phyloP scores from a whole-genome alignment of 1,284 basidiomycete species.

The Rhodotorula sp. region DNA sequence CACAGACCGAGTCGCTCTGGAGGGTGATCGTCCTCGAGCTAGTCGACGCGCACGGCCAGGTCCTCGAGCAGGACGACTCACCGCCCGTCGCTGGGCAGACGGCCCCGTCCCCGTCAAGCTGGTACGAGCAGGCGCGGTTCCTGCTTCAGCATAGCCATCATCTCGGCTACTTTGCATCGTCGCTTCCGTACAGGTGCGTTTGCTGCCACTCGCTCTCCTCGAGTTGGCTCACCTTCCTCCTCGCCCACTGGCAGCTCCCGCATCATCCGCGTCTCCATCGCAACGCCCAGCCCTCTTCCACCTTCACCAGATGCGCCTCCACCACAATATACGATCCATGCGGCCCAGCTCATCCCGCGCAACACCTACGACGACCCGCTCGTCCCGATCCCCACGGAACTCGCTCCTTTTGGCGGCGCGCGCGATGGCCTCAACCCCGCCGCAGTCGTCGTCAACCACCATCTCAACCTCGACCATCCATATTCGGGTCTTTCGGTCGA shows the following conservation, averaged over 20 bases:
- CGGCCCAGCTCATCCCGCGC: slow-evolving; percentile 19
- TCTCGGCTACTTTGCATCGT: slow-evolving; percentile 35
- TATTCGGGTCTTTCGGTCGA: slow-evolving; percentile 34
- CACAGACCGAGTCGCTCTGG: slow-evolving; percentile 19
- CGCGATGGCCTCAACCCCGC: slow-evolving; percentile 15
- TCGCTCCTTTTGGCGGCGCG: slow-evolving; percentile 15
- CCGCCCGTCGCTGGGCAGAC: neutral
- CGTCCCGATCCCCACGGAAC: neutral
- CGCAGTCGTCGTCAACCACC: slow-evolving; percentile 19
- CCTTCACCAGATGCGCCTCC: neutral
- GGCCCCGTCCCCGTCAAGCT: neutral
- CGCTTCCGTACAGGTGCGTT: slow-evolving; percentile 30
- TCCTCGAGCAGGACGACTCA: neutral
- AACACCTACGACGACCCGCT: slow-evolving; percentile 12
- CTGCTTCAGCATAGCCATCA: slow-evolving; percentile 16
- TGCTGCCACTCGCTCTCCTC: neutral
- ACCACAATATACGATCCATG: slow-evolving; percentile 10
- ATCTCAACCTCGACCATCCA: slow-evolving; percentile 20
- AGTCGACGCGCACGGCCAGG: neutral
- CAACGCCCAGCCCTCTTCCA: neutral
- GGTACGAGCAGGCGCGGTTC: slow-evolving; percentile 23
- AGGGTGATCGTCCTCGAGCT: slow-evolving; percentile 5
- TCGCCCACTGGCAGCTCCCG: slow-evolving; percentile 27
- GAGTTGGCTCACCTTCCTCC: neutral
- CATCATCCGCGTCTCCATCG: slow-evolving; percentile 25